phyloP scores from a whole-genome alignment of 192 early-diverging fungal genomes.

The Coemansia sp. region DNA sequence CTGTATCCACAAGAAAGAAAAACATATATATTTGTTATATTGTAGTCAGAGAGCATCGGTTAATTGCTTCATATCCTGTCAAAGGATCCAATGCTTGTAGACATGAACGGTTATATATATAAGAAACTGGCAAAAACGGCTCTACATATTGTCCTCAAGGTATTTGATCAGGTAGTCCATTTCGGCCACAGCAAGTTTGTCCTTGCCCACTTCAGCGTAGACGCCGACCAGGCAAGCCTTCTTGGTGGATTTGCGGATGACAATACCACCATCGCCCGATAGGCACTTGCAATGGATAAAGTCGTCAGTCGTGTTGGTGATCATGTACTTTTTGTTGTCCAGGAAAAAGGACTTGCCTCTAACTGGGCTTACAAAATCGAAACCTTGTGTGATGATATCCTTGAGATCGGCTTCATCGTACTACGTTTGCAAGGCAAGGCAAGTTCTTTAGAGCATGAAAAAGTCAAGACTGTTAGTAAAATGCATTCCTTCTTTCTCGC shows the following conservation, averaged over 20 bases:
- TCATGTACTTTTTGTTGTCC: conserved; percentile 66
- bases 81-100: too few relatives aligned
- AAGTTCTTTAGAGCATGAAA: too few relatives aligned
- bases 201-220: conserved; percentile 2
- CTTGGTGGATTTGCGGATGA: conserved; percentile 5
- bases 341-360: conserved; percentile 1
- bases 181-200: conserved; percentile 10
- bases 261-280: conserved; percentile 51
- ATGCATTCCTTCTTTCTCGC: not conserved
- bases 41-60: too few relatives aligned
- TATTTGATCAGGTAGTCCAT: not conserved
- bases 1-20: too few relatives aligned
- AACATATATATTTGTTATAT: too few relatives aligned
- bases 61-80: too few relatives aligned
- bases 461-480: not conserved
- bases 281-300: conserved; percentile 75
- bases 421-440: not conserved
- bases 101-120: too few relatives aligned
- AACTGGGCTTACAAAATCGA: conserved; percentile 27
- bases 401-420: conserved; percentile 12
- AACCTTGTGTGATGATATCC: conserved; percentile 52
- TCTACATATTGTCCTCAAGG: conserved; percentile 10
- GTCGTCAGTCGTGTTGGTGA: conserved; percentile 62
- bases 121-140: not conserved
- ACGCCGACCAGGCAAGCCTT: conserved; percentile 4